Base-by-base conservation (phyloP, 306 rosid species). In the Hippophae gyantsensis region DNA sequence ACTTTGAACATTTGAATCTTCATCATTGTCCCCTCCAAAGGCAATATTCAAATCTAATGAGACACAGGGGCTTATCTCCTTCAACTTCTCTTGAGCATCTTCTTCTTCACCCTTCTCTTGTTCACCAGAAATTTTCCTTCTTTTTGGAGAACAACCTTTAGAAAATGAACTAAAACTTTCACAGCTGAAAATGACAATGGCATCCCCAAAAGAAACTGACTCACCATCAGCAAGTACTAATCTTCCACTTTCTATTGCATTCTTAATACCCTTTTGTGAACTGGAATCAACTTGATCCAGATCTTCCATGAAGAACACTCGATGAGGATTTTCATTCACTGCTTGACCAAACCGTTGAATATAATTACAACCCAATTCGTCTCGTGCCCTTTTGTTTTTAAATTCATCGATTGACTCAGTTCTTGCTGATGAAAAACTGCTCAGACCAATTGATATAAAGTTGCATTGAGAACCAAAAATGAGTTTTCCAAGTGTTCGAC, bases 221-320 rank as follows among this genome's bases (percentile, higher is more conserved):
- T 89, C 97, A 26, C 78, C 85, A 67, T 61, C 61, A 6, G 77
- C 63, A 72, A 83, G 67, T 48, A 58, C 76, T 25, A 86, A 1
- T 52, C 74, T 79, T 54, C 97, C 97, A 60, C 63, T 78, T 54
- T 78, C 59, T 42, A 89, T 84, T 0, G 89, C 84, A 66, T 86
- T 42, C 75, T 70, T 76, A 14, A 86, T 42, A 65, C 92, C 87
- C 81, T 75, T 81, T 58, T 61, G 78, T 40, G 95, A 79, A 69
- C 60, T 64, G 66, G 71, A 25, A 65, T 89, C 95, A 44, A 74
- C 80, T 62, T 75, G 79, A 0, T 89, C 89, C 47, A 77, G 54
- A 38, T 85, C 97, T 76, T 85, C 90, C 84, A 89, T 62, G 69
- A 86, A 76, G 77, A 89, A 86, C 68, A 89, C 87, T 69, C 97